Base-by-base conservation (phyloP, 352 stramenopile species). In the Pythium plurisporium region DNA sequence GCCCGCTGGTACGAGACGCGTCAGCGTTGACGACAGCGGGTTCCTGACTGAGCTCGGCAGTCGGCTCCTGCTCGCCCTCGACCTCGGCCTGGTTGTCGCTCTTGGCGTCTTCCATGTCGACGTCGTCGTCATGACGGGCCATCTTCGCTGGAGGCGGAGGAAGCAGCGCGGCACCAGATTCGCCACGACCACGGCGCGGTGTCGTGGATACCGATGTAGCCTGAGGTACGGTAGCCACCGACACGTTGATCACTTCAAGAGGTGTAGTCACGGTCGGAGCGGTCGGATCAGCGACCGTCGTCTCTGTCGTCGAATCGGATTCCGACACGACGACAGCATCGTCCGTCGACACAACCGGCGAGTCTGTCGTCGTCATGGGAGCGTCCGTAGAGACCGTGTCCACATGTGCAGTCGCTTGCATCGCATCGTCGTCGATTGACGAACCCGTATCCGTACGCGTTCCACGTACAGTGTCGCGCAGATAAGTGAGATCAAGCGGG, bases 401-500 rank as follows among this genome's bases (percentile, higher is more conserved):
- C n/a, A 37, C 10, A 23, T 36, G 48, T 60, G 59, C 41, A 6
- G 20, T 30, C 12, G 20, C 23, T 15, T 55, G 47, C 47, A 44
- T 55, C 31, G 33, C 20, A 66, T 74, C 37, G 55, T 66, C 19
- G 65, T 59, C 20, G 57, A 52, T 56, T 62, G 62, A 41, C 30
- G 66, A 45, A 33, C 6, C 45, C 33, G 11, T 33, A 40, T 50
- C 48, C 17, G 58, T 54, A 3, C 36, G 41, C 26, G 22, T 59
- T 25, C 62, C 62, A 37, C 61, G 55, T 15, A 83, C 50, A 34
- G 78, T 86, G 23, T 87, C 74, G 3, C 77, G 77, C 46, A 91
- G 60, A 55, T 91, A 91, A 19, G 62, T 71, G 8, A 91, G 65
- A 52, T 91, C 81, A 19, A 91, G 67, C 17, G 81, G 81, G 48